A percentile compares a stretch with the other conserved stretches of the same genome.
These are phyloP conservation scores for Penicillium fuscoglaucum DNA, from an alignment of 2,329 filamentous ascomycete species.

Conservation along the genomic window DNA sequence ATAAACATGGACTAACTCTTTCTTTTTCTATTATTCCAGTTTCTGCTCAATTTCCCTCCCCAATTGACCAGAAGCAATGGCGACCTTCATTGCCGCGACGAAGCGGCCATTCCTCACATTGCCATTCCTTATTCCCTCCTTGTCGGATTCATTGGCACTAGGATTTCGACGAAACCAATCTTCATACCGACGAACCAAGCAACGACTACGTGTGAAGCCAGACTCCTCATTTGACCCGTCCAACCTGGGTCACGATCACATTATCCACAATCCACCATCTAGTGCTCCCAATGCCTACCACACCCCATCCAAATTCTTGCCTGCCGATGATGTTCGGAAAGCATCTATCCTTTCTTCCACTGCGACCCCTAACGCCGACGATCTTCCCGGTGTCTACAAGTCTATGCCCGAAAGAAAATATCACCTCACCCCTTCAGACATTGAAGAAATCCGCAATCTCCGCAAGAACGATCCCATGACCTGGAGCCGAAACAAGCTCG, in stretches of 20 bases:
- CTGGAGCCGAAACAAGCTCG: constrained; percentile 61
- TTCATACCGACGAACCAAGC: constrained; percentile 52
- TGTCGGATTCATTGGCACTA: constrained; percentile 34
- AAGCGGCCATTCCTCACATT: constrained; percentile 39
- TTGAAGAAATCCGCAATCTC: constrained; percentile 60
- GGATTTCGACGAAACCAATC: constrained; percentile 49
- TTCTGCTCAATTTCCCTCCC: neutral
- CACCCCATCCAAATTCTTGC: constrained; percentile 66
- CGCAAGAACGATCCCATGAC: constrained; percentile 55
- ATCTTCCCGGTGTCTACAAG: constrained; percentile 53
- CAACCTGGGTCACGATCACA: constrained; percentile 50
- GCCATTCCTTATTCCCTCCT: constrained; percentile 43
- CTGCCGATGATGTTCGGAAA: constrained; percentile 57
- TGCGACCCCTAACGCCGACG: constrained; percentile 21
- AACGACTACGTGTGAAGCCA: constrained; percentile 53
- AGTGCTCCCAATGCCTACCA: constrained; percentile 63
- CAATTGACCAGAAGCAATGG: constrained; percentile 26
- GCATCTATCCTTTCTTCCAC: constrained; percentile 35
- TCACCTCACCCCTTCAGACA: constrained; percentile 57
- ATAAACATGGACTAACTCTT: neutral
- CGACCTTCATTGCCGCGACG: constrained; percentile 30
- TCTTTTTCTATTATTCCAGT: neutral
- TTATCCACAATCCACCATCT: constrained; percentile 67
- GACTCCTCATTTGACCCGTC: constrained; percentile 51
- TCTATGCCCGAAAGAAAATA: constrained; percentile 59